These are phyloP conservation scores for Cyclotella distinguenda DNA, from an alignment of 108 stramenopile genomes.

Conservation along the genomic window DNA sequence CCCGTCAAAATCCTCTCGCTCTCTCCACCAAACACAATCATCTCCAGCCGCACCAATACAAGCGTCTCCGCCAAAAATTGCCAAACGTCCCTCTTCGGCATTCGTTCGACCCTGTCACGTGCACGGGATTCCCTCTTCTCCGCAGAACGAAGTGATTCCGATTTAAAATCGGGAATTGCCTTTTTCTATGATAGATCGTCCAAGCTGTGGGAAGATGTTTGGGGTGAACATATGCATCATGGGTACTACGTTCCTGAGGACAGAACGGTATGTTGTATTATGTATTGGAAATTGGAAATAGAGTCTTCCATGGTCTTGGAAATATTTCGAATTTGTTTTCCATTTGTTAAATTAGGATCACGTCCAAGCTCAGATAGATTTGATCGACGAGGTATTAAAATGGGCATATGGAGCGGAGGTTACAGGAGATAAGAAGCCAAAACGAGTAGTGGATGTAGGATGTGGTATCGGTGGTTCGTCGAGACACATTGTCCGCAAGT, in stretches of 20 bases:
- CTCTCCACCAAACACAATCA: background rate
- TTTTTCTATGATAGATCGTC: constrained; percentile 93
- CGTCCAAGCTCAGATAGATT: constrained; percentile 84
- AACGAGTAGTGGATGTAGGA: constrained; percentile 81
- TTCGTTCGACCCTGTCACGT: constrained; percentile 40
- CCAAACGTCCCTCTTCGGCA: constrained; percentile 31
- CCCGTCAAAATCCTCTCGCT: too few species aligned
- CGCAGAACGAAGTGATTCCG: constrained; percentile 70
- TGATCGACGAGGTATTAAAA: constrained; percentile 91
- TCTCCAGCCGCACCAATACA: background rate
- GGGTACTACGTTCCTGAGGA: constrained; percentile 85
- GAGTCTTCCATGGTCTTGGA: background rate
- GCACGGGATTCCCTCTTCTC: constrained; percentile 65
- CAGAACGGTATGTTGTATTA: constrained; percentile 41
- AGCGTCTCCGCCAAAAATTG: background rate
- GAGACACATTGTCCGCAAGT: constrained; percentile 87
- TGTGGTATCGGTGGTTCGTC: constrained; percentile 95
- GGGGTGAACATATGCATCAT: constrained; percentile 92
- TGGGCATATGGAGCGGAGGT: constrained; percentile 70
- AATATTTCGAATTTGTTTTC: background rate
- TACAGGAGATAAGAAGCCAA: constrained; percentile 12
- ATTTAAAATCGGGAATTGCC: constrained; percentile 94
- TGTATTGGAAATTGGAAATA: background rate
- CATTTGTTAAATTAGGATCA: constrained; percentile 49
- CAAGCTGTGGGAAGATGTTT: constrained; percentile 93